Conservation (phyloP, 2,329 filamentous ascomycete genomes). For the Stagonosporopsis chrysanthemi region DNA sequence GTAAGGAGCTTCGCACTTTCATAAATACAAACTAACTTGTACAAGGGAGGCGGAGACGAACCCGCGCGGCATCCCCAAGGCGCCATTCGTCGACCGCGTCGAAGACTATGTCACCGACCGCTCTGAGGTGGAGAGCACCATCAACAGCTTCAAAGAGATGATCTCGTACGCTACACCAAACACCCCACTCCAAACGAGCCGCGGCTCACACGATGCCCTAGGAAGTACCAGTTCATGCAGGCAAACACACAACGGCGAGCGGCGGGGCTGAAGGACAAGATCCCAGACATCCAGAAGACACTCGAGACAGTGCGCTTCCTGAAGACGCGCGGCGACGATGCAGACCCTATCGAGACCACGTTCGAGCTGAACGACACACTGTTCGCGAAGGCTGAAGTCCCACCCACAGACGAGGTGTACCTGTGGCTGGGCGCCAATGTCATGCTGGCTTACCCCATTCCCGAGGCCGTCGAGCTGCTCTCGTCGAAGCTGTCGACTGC, state of each 20-base stretch:
- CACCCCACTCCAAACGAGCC: not conserved
- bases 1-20: slow-evolving; percentile 13
- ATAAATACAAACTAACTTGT: not conserved
- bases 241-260: slow-evolving; percentile 86
- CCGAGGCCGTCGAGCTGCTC: slow-evolving; percentile 83
- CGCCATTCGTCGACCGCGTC: slow-evolving; percentile 86
- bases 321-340: slow-evolving; percentile 72
- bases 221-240: slow-evolving; percentile 99
- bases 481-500: slow-evolving; percentile 79
- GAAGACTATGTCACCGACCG: slow-evolving; percentile 85
- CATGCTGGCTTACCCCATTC: slow-evolving; percentile 93
- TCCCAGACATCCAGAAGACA: slow-evolving; percentile 96
- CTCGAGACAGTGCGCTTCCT: slow-evolving; percentile 89
- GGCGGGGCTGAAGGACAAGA: slow-evolving; percentile 86
- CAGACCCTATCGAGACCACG: slow-evolving; percentile 82
- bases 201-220: slow-evolving; percentile 49
- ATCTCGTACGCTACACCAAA: slow-evolving; percentile 70
- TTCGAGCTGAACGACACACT: slow-evolving; percentile 98
- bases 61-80: slow-evolving; percentile 81
- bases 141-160: slow-evolving; percentile 91
- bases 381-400: slow-evolving; percentile 85
- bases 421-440: slow-evolving; percentile 99
- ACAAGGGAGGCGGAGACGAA: slow-evolving; percentile 64
- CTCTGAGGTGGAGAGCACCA: slow-evolving; percentile 78
- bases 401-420: slow-evolving; percentile 88